Percentiles rank a stretch among this genome's conserved stretches.
These are phyloP conservation scores for Xerophyta viscosa DNA, from an alignment of 106 monocot species.

Conservation along the genomic window DNA sequence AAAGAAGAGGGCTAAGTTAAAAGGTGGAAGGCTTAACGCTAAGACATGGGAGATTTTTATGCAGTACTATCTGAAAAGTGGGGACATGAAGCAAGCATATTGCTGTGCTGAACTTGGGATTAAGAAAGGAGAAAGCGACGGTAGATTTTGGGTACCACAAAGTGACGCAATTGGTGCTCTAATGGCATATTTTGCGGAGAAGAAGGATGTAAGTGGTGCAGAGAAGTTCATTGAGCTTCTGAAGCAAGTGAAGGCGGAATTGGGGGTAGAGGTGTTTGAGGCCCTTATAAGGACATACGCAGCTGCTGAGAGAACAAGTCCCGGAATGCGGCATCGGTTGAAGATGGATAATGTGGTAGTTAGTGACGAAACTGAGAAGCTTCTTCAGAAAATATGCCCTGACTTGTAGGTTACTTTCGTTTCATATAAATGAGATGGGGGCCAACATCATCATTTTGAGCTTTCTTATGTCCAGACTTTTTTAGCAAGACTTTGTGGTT, in stretches of 20 bases:
- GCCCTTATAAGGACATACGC: slow-evolving; percentile 54
- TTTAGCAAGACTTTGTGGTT: too few relatives aligned
- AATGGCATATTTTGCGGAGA: slow-evolving; percentile 61
- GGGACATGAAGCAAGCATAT: slow-evolving; percentile 49
- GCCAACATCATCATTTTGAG: too few relatives aligned
- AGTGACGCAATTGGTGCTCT: slow-evolving; percentile 26
- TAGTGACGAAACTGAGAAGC: slow-evolving; percentile 35
- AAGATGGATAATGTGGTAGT: slow-evolving; percentile 78
- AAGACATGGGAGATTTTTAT: slow-evolving; percentile 94
- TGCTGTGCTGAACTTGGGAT: slow-evolving; percentile 63
- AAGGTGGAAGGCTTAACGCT: slow-evolving; percentile 61
- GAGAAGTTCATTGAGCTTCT: slow-evolving; percentile 58
- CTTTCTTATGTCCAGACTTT: too few relatives aligned
- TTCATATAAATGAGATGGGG: too few relatives aligned
- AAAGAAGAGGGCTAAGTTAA: slow-evolving; percentile 46
- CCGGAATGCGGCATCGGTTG: slow-evolving; percentile 59
- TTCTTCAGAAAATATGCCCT: slow-evolving; percentile 49
- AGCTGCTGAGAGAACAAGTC: slow-evolving; percentile 46
- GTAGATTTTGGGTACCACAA: slow-evolving; percentile 66
- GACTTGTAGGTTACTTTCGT: too few relatives aligned
- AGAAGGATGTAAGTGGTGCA: slow-evolving; percentile 55
- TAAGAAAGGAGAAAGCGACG: slow-evolving; percentile 47
- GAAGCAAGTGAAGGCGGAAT: slow-evolving; percentile 28
- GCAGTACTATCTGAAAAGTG: slow-evolving; percentile 58
- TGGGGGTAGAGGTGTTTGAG: slow-evolving; percentile 51